Base-by-base conservation (phyloP, 495 filamentous ascomycete species). In the Elaphomyces granulatus region DNA sequence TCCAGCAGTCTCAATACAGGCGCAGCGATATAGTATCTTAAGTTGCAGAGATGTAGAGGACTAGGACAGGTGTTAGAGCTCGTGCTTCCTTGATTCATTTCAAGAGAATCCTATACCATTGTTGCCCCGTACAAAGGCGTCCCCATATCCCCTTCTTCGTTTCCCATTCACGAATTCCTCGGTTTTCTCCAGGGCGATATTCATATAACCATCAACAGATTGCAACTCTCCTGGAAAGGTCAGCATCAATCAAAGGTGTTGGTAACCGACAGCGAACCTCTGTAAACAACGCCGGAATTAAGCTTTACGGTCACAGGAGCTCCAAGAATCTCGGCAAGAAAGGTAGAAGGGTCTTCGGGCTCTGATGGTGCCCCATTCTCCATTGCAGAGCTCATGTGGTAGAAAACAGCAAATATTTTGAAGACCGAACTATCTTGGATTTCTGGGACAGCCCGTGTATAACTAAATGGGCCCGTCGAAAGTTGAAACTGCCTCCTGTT, bases 161-260 rank as follows among this genome's bases (percentile, higher is more conserved):
- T 74, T 75, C 18, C 88, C 92, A 53, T 87, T 78, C 36, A 90
- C 80, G 50, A 77, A 86, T 62, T 98, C 92, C 45, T 86, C 80
- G 0, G 86, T 88, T 58, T 93, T 87, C 55, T 96, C 90, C 2
- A 98, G 71, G 15, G 90, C 86, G 47, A 98, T 92, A 58, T 98
- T 96, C 90, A 98, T 96, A 55, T 95, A 98, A 30, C 92, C 92
- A 55, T 98, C 90, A 32, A 96, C 87, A 0, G 86, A 93, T 50
- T 94, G 85, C n/a, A 94, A 70, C 51, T 92, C 82, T 28, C 87
- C 87, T 94, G 36, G 7, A 35, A 7, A 4, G 0, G 3, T 10
- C 33, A 44, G 45, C 26, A 45, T 42, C 12, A 34, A 20, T 51
- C 43, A 58, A 35, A 15, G 36, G 10, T 18, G 3, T 20, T 12